Conservation (phyloP, 2,329 filamentous ascomycete genomes). For the Ustulina deusta region DNA sequence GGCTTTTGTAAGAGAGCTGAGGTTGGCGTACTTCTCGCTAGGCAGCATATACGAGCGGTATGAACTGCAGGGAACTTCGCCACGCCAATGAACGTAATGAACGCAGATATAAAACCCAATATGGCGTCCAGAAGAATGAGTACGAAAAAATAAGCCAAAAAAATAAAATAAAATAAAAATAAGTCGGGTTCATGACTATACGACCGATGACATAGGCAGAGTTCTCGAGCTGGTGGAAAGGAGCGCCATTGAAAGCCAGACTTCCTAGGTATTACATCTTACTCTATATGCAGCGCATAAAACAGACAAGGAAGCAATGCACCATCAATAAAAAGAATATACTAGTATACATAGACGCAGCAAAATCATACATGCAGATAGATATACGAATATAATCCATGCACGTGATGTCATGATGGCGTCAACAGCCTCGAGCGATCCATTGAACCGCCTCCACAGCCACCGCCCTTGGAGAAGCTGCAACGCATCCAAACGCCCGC, state of each 20-base stretch:
- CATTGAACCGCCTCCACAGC: neutral
- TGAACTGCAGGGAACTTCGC: slow-evolving; percentile 12
- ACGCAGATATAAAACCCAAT: neutral
- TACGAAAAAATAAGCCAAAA: no score
- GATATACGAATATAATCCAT: neutral
- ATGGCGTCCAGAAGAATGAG: neutral
- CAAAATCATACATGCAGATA: neutral
- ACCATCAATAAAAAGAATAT: neutral
- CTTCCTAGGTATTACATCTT: neutral
- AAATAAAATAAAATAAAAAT: no score
- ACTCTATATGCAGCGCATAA: neutral
- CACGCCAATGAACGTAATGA: neutral
- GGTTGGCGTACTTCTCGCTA: neutral
- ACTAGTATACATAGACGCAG: neutral
- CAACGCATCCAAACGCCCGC: slow-evolving; percentile 6
- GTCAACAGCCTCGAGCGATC: slow-evolving; percentile 3
- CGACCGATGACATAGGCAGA: neutral
- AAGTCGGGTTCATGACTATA: neutral
- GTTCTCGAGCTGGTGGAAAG: neutral
- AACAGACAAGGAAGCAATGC: neutral
- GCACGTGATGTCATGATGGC: slow-evolving; percentile 6
- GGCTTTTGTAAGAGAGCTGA: neutral
- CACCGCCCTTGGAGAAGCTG: neutral
- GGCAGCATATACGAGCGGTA: neutral
- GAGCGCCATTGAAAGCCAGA: neutral